Conservation (phyloP, 2,329 filamentous ascomycete genomes). For the Sarocladiaceae sp. region DNA sequence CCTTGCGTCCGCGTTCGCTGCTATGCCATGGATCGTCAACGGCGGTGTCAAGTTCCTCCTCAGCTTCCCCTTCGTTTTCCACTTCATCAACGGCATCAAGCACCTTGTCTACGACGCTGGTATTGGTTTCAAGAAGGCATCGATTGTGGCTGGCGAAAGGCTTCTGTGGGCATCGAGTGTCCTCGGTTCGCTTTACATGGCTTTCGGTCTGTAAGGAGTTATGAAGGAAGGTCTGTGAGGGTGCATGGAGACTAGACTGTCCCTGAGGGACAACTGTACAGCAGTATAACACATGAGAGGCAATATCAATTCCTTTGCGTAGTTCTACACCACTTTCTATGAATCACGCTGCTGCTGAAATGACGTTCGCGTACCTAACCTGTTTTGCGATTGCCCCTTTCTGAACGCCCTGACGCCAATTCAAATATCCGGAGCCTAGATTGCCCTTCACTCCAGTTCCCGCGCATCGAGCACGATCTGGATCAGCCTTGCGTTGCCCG, state of each 20-base stretch:
- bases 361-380: not conserved
- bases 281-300: constrained; percentile 7
- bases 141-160: constrained; percentile 42
- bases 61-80: constrained; percentile 57
- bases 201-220: constrained; percentile 39
- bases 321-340: not conserved
- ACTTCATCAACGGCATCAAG: constrained; percentile 51
- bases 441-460: constrained; percentile 38
- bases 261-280: constrained; percentile 4
- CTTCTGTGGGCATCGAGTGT: constrained; percentile 45
- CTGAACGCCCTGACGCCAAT: constrained; percentile 22
- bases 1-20: constrained; percentile 56
- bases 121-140: constrained; percentile 44
- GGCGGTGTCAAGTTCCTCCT: constrained; percentile 50
- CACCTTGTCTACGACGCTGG: constrained; percentile 51
- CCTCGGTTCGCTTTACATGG: constrained; percentile 37
- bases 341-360: not conserved
- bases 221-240: constrained; percentile 8
- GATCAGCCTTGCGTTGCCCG: constrained; percentile 44
- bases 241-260: not conserved
- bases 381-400: constrained; percentile 10
- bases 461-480: constrained; percentile 51
- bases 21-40: constrained; percentile 56
- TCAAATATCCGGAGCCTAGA: not conserved
- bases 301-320: constrained; percentile 10